Evolutionary conservation across 768 basidiomycete species (phyloP).

Genomic region (Clathrus columnatus): DNA sequence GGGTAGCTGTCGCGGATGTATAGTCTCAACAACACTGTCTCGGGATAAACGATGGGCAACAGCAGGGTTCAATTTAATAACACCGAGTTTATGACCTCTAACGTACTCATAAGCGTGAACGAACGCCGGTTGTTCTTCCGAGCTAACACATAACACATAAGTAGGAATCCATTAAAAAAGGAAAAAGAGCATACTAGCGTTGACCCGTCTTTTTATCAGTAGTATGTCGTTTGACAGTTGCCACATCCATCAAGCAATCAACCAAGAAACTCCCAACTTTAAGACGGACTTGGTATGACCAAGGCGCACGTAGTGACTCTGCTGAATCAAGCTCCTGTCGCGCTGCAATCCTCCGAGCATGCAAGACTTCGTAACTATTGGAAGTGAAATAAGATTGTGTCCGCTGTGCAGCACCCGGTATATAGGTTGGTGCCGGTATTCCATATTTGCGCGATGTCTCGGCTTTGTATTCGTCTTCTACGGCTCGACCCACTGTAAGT

Average conservation of each 20-base stretch:
- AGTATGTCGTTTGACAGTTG: constrained; percentile 58
- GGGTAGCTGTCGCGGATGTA: constrained; percentile 91
- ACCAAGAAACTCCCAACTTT: constrained; percentile 78
- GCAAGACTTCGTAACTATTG: constrained; percentile 51
- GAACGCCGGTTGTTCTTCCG: constrained; percentile 84
- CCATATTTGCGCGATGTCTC: constrained; percentile 42
- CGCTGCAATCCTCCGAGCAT: constrained; percentile 56
- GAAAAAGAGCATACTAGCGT: constrained; percentile 40
- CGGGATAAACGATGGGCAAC: constrained; percentile 70
- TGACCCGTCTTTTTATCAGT: constrained; percentile 51
- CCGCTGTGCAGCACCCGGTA: constrained; percentile 16
- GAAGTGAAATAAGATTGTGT: constrained; percentile 42
- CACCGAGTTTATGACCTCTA: constrained; percentile 90
- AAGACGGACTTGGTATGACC: constrained; percentile 72
- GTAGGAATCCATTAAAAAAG: constrained; percentile 2
- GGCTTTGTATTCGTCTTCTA: constrained; percentile 88
- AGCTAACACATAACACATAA: constrained; percentile 29
- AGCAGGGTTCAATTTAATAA: constrained; percentile 77
- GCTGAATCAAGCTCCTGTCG: constrained; percentile 55
- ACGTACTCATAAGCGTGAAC: constrained; percentile 86
- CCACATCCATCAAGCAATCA: constrained; percentile 76
- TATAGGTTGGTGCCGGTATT: constrained; percentile 27
- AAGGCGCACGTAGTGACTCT: constrained; percentile 69
- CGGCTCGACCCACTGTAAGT: constrained; percentile 67
- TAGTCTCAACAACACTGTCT: constrained; percentile 56